Evolutionary conservation across 495 filamentous ascomycete genomes (phyloP).

Genomic region (Alectoria sarmentosa): DNA sequence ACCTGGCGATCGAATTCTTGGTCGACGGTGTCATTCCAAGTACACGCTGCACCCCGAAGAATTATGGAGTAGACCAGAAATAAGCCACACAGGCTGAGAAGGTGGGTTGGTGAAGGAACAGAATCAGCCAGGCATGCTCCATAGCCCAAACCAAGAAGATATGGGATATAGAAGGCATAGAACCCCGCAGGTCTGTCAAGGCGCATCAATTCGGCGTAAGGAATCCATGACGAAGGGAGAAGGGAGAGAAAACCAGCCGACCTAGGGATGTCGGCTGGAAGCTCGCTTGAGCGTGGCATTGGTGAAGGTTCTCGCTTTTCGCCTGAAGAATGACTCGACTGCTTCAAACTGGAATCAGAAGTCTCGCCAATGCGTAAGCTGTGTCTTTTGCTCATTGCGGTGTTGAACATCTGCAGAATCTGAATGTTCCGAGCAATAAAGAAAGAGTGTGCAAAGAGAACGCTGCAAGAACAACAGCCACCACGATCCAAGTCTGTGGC

Average conservation of each 20-base stretch:
- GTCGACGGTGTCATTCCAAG: conserved; percentile 44
- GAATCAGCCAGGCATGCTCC: conserved; percentile 23
- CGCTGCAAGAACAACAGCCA: too few species aligned
- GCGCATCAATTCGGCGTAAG: conserved; percentile 22
- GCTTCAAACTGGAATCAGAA: too few species aligned
- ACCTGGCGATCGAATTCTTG: conserved; percentile 38
- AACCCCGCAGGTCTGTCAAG: conserved; percentile 34
- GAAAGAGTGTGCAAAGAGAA: too few species aligned
- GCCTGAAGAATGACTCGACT: too few species aligned
- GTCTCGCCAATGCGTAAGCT: too few species aligned
- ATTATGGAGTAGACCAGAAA: conserved; percentile 25
- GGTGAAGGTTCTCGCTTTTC: too few species aligned
- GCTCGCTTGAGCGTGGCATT: too few species aligned
- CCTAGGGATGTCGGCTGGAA: too few species aligned
- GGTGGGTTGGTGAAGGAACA: neutral
- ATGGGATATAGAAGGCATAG: conserved; percentile 32
- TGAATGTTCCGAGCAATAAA: too few species aligned
- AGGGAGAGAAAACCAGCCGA: neutral
- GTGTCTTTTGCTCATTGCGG: too few species aligned
- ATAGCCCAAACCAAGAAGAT: conserved; percentile 30
- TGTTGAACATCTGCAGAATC: too few species aligned
- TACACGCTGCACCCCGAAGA: conserved; percentile 32
- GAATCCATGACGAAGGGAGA: conserved; percentile 30
- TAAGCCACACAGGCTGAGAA: neutral
- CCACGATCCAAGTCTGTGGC: too few species aligned